Evolutionary conservation across 176 grass and related monocot species (phyloP), one percentile per base, ranked within the genome.

Genomic region (Saccharum spontaneum): DNA sequence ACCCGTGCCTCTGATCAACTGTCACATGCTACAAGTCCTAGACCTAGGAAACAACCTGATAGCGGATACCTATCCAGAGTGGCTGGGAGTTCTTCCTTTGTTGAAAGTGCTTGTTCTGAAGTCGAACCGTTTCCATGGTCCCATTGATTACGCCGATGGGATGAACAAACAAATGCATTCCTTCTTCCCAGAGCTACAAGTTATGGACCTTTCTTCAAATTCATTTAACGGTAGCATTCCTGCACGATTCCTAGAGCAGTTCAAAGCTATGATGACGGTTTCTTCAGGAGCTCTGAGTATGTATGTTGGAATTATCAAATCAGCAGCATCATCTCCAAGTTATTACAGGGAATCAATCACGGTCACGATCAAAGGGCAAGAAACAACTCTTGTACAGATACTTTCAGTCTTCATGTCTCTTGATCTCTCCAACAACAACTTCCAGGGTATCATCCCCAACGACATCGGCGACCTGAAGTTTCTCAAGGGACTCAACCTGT

Each of bases 161-260:
- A 73, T 73, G 71, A 73, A 17, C 14, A 48, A n/a, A 59, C 46
- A 48, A 0, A 48, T 48, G 46, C 46, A 48, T 48, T 5, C 13
- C 46, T 48, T 48, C 46, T 48, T 48, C 46, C 13, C 46, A 48
- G 46, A 43, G 39, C 43, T 48, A 0, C 71, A 73, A 7, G 71
- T 73, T 73, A 0, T 48, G 12, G 71, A 73, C 43, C 71, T 73
- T 48, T 73, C 71, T 48, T 73, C 71, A 30, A 73, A 73, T 17
- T 48, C 7, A 5, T 73, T 73, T 10, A 73, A 73, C 3, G 71
- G 71, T 30, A 73, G 71, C 43, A 73, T 73, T 8, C 43, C 71
- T 30, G 7, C 14, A 73, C 23, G 43, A 30, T 73, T 73, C 71
- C 23, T 48, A 3, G 8, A 46, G 71, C 41, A 73, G 14, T 73